Conservation (phyloP, 306 rosid genomes). For the Benincasa hispida region DNA sequence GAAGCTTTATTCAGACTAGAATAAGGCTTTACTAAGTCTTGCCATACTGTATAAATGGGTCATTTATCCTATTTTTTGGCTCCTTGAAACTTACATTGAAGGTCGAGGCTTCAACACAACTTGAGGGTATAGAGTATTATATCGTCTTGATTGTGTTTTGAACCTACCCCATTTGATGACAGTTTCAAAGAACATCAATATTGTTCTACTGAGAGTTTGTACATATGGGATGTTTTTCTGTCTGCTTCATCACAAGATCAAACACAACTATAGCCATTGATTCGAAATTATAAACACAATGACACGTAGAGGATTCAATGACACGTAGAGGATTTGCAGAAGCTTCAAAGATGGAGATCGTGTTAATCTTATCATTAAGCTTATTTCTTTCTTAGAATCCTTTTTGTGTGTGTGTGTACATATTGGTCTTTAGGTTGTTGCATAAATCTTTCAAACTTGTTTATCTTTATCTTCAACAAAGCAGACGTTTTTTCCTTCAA, state of each 20-base stretch:
- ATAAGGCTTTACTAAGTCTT: constrained; percentile 47
- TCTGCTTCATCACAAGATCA: background rate
- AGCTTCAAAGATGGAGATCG: background rate
- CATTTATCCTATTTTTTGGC: background rate
- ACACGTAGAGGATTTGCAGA: background rate
- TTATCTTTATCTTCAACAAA: background rate
- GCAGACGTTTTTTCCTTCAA: background rate
- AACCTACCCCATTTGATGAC: background rate
- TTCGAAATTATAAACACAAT: background rate
- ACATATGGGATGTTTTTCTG: background rate
- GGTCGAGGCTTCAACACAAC: background rate
- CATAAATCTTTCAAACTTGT: background rate
- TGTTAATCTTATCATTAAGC: background rate
- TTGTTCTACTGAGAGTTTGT: background rate
- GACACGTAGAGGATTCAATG: background rate
- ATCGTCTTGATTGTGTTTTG: background rate
- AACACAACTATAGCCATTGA: background rate
- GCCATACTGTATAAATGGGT: background rate
- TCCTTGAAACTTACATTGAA: background rate
- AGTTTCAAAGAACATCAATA: background rate
- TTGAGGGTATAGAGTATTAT: background rate
- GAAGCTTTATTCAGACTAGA: constrained; percentile 46
- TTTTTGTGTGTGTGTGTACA: background rate
- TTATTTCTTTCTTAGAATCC: background rate
- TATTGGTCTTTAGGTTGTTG: background rate